Evolutionary conservation across 768 basidiomycete genomes (phyloP), one percentile per base, ranked within the genome.

Genomic region (Tricholoma furcatifolium): DNA sequence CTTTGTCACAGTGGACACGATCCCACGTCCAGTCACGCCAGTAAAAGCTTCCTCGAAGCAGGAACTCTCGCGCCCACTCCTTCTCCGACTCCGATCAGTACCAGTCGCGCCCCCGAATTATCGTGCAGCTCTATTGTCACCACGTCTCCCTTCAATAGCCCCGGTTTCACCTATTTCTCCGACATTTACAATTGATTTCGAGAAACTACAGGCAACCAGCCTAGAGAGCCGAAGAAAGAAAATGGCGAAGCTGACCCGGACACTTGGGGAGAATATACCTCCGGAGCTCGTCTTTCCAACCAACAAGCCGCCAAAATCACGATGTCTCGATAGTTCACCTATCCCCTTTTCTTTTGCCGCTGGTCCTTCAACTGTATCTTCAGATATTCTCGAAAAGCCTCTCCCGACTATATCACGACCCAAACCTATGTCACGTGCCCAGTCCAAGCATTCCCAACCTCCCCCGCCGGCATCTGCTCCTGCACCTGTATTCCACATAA

Each of bases 261-360:
- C 78, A 30, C 71, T 82, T 5, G 81, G 81, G 32, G 81, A 81
- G 62, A 72, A 71, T 47, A 65, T 82, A 12, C 81, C 81, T 15
- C 57, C 74, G 2, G 78, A 80, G 52, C 74, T 82, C 30, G 70
- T 82, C 40, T 68, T 74, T 31, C 60, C 72, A 9, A 47, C 42
- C 30, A 12, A 9, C 1, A 12, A 12, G 18, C 21, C 20, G 20
- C 32, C 39, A 39, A 45, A 44, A 24, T 17, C 41, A 30, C 41
- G 45, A 32, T 34, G 24, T 17, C 32, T 30, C 7, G 49, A 54
- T 2, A 48, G 50, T n/a, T 23, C 32, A 30, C 43, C 43, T 17
- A 24, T 24, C 14, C 52, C 46, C 10, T n/a, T 38, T 18, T 46
- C n/a, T n/a, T n/a, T n/a, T n/a, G n/a, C 43, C 40, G 30, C 30